Evolutionary conservation across 176 grass and related monocot genomes (phyloP).

Genomic region (Zoysia pacifica): DNA sequence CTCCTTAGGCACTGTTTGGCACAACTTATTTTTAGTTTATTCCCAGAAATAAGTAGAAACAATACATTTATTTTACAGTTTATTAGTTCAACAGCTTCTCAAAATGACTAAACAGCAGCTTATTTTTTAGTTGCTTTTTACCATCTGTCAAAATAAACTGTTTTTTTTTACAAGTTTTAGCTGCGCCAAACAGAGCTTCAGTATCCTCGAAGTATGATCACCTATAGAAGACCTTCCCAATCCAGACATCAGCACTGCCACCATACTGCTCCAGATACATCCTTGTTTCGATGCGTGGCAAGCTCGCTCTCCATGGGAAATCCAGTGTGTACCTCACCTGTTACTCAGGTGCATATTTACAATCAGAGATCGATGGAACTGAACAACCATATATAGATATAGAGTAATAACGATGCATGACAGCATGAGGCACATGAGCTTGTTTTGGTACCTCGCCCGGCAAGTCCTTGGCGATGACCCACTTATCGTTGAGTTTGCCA

Average conservation of each 20-base stretch:
- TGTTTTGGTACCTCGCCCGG: slow-evolving; percentile 42
- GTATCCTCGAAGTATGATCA: not conserved
- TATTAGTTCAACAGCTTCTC: too few relatives aligned
- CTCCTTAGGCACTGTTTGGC: too few relatives aligned
- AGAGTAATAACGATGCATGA: too few relatives aligned
- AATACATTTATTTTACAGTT: too few relatives aligned
- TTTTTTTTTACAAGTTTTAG: too few relatives aligned
- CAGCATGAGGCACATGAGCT: too few relatives aligned
- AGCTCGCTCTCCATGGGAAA: slow-evolving; percentile 28
- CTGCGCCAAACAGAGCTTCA: too few relatives aligned
- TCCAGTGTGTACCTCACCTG: slow-evolving; percentile 17
- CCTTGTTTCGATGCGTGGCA: slow-evolving; percentile 38
- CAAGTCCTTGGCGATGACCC: slow-evolving; percentile 54
- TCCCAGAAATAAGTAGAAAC: too few relatives aligned
- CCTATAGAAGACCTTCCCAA: slow-evolving; percentile 42
- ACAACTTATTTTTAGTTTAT: too few relatives aligned
- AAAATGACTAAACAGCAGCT: too few relatives aligned
- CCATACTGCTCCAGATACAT: slow-evolving; percentile 43
- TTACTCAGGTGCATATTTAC: not conserved
- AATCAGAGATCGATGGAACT: not conserved
- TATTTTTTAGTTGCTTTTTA: too few relatives aligned
- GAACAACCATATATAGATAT: not conserved
- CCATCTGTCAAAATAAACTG: too few relatives aligned
- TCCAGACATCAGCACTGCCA: slow-evolving; percentile 14
- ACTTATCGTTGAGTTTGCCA: slow-evolving; percentile 45